Evolutionary conservation across 192 early-diverging fungal genomes (phyloP), one percentile per base, ranked within the genome.

Genomic region (Piromyces finnis): DNA sequence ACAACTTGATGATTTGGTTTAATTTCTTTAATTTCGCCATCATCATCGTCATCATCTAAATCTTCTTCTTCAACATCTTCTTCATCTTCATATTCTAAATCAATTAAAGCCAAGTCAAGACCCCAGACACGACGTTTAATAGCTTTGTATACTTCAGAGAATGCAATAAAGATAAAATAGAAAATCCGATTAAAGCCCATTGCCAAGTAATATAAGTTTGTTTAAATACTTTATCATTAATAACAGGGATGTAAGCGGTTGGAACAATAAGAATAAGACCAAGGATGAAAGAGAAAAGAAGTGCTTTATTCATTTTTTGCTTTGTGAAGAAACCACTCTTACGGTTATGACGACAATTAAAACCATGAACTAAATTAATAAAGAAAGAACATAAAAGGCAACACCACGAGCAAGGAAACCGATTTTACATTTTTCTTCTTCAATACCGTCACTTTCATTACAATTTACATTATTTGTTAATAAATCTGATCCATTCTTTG

Each of bases 371-470:
- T 17, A 95, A 87, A 94, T 86, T 77, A 91, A 84, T 29, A 92
- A 81, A 0, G 93, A 92, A 82, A 95, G 86, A 2, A 92, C 92
- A 14, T 89, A 87, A 84, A 93, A 95, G 17, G 91, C 82, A 0
- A 90, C 87, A 80, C 88, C 92, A 41, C 94, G 93, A 2, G 92
- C 93, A 29, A 87, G 87, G 87, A 89, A 93, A 13, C 93, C 90
- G 28, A 86, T 79, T 29, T 92, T 86, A 83, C 93, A 94, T 18
- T 78, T 84, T 0, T n/a, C n/a, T n/a, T n/a, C n/a, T n/a, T 84
- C 41, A 29, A 87, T 89, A 82, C 90, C 85, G 15, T 93, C 80
- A 78, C 88, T 90, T 79, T 88, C 83, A 82, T 89, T 89, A 82
- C 79, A 78, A 13, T 35, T 81, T 41, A 77, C 7, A 59, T 84